Evolutionary conservation across 306 rosid species (phyloP), one percentile per base, ranked within the genome.

Genomic region (Cucurbita pepo): DNA sequence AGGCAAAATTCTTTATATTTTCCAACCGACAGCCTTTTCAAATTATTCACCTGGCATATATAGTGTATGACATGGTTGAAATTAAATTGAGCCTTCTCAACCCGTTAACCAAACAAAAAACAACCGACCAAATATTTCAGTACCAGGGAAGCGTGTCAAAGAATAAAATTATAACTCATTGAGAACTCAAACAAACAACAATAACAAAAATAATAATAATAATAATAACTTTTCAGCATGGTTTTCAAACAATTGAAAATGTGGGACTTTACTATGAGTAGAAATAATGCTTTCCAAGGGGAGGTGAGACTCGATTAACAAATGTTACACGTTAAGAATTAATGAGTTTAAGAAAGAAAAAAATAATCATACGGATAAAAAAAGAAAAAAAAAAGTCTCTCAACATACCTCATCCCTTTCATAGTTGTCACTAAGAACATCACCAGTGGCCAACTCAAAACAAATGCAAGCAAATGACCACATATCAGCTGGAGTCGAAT

Each of bases 391-490:
- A 14, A 9, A 81, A 41, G 13, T 18, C 8, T 45, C 10, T 69
- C 51, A 1, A 45, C 83, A 63, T 79, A 89, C 97, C 96, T 88
- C 97, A 73, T 91, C 96, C 82, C 89, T 85, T 47, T 91, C 97
- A 77, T 87, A 91, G 84, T 89, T 87, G 70, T 91, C 97, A 47
- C 92, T 89, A 25, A 91, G 88, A 56, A 91, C 89, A 74, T 91
- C 97, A 34, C 97, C 92, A 57, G 96, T 83, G 55, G 87, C 96
- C 75, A 91, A 88, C 86, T 91, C 97, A 50, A 91, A 91, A 75
- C 89, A 88, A 79, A 88, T 84, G 83, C 96, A 91, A 76, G 92
- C 92, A 77, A 88, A 85, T 48, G 97, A 91, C 97, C 97, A 88
- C 73, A 91, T 86, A 83, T 91, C 91, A 4, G 91, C 97, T 25